These are phyloP conservation scores for Pseudomonodictys pantanalensis DNA, from an alignment of 495 filamentous ascomycete genomes.

Conservation along the genomic window DNA sequence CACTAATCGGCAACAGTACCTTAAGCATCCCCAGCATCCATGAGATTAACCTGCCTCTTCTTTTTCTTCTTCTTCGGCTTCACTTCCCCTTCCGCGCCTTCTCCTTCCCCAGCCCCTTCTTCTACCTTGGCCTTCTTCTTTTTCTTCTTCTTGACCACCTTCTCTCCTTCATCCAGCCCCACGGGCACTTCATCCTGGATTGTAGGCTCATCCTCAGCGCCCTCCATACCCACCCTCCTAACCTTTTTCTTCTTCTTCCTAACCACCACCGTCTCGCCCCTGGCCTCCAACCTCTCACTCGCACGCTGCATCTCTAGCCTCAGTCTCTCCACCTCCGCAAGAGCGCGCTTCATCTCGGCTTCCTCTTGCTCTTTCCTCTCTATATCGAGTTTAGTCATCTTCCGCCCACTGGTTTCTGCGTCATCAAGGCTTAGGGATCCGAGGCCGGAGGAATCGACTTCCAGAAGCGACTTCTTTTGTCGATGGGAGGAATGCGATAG, in stretches of 20 bases:
- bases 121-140: conserved; percentile 40
- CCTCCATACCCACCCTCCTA: conserved; percentile 38
- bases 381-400: conserved; percentile 40
- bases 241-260: conserved; percentile 68
- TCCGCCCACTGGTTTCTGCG: conserved; percentile 22
- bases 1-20: not conserved
- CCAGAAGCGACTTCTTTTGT: conserved; percentile 61
- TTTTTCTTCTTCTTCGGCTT: conserved; percentile 24
- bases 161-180: conserved; percentile 38
- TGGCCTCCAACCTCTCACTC: conserved; percentile 72
- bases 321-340: conserved; percentile 80
- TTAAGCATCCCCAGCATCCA: conserved; percentile 1
- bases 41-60: conserved; percentile 33
- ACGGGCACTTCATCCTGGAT: conserved; percentile 30
- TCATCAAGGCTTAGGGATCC: conserved; percentile 58
- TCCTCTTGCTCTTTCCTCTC: conserved; percentile 65
- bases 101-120: not conserved
- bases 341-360: conserved; percentile 76
- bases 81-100: not conserved
- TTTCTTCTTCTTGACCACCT: conserved; percentile 54
- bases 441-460: conserved; percentile 82
- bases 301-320: conserved; percentile 88
- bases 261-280: conserved; percentile 63
- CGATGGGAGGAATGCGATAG: conserved; percentile 39
- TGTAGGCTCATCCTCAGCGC: not conserved